Base-by-base conservation (phyloP, 2,329 filamentous ascomycete genomes). In the Incumbomyces lentus region DNA sequence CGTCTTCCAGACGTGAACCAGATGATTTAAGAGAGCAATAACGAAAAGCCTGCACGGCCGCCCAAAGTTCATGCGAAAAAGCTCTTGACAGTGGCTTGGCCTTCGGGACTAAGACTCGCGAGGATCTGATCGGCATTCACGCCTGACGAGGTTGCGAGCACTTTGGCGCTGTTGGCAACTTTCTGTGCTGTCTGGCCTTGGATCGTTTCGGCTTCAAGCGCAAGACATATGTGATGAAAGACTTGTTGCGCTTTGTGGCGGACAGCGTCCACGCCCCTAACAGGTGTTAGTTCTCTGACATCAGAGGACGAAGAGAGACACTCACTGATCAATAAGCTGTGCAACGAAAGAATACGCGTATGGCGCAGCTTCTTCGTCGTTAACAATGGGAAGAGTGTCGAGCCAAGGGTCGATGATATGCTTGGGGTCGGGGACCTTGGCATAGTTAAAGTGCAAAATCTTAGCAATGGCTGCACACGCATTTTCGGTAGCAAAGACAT, bases 401-500 rank as follows among this genome's bases (percentile, higher is more conserved):
- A 98, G 70, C 92, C 92, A 98, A 62, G 84, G 82, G n/a, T 73
- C 69, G 35, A 87, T 80, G 19, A 95, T 75, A 32, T 84, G 76
- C 60, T 92, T 82, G 41, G 78, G 73, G 59, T 93, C 86, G 45
- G 72, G 73, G 14, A 98, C 81, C 61, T 84, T 85, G 55, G 73
- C 73, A 18, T 80, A 71, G 66, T 94, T 95, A 70, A 82, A 95
- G 63, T 95, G 88, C 54, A 98, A 73, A 44, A 98, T 90, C 75
- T 98, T 98, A 31, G 92, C 92, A 60, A 98, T 92, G 55, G 87
- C 88, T 35, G 92, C 90, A 57, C 87, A 95, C 6, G 90, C 90
- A 62, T 98, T 98, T 69, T 98, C 92, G 1, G 92, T 96, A 2
- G 92, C 92, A 62, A 94, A 98, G 1, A 95, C 84, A 58, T 96